Conservation (phyloP, 148 eudicot genomes). For the Rhododendron ovatum region DNA sequence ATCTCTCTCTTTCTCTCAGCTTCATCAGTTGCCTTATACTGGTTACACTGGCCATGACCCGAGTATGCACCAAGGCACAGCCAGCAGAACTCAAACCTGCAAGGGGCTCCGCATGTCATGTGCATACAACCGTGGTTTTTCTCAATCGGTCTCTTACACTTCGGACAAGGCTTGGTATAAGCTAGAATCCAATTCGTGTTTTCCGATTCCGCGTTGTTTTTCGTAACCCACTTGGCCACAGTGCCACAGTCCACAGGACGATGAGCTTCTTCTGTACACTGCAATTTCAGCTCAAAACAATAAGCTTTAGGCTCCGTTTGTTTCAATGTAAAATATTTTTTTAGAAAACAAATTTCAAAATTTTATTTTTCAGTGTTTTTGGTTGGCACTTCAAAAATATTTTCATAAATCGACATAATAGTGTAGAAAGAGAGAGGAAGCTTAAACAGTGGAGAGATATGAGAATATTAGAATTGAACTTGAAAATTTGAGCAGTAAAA, state of each 20-base stretch:
- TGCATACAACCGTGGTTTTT: slow-evolving; percentile 32
- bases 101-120: slow-evolving; percentile 38
- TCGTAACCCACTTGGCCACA: slow-evolving; percentile 48
- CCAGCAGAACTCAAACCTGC: slow-evolving; percentile 46
- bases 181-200: slow-evolving; percentile 58
- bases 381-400: too few relatives aligned
- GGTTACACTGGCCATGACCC: slow-evolving; percentile 39
- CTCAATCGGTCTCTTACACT: slow-evolving; percentile 38
- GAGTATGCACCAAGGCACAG: slow-evolving; percentile 62
- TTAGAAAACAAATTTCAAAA: too few relatives aligned
- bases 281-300: too few relatives aligned
- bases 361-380: too few relatives aligned
- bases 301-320: too few relatives aligned
- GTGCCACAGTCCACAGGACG: slow-evolving; percentile 67
- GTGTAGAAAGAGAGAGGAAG: too few relatives aligned
- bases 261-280: slow-evolving; percentile 18
- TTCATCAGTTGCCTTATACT: slow-evolving; percentile 14
- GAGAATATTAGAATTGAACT: too few relatives aligned
- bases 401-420: too few relatives aligned
- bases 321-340: too few relatives aligned
- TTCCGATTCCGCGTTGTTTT: slow-evolving; percentile 42
- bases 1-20: slow-evolving; percentile 36
- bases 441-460: too few relatives aligned
- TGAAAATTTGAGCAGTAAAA: too few relatives aligned
- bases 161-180: slow-evolving; percentile 56